phyloP scores from a whole-genome alignment of 1,284 basidiomycete species.

The Fomitopsis schrenkii region DNA sequence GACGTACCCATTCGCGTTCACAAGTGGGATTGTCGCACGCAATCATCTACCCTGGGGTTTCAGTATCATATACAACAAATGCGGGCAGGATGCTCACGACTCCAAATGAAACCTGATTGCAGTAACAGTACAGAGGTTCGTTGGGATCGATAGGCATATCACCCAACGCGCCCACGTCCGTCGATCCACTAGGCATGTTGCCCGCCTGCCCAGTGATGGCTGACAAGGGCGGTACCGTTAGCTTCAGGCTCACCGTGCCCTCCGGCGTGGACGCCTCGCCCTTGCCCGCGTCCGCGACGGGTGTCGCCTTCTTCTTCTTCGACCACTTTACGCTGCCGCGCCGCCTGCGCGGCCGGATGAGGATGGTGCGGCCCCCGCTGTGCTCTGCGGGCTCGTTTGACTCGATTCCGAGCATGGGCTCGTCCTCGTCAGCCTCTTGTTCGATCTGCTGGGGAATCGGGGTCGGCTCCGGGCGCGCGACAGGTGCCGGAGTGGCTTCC shows the following conservation, averaged over 20 bases:
- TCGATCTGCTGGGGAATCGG: neutral
- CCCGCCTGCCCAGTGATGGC: constrained; percentile 1
- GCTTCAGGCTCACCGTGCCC: constrained; percentile 16
- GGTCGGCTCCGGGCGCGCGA: neutral
- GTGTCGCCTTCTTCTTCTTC: constrained; percentile 7
- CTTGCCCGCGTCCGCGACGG: neutral
- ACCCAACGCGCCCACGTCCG: neutral
- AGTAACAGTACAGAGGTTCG: constrained; percentile 73
- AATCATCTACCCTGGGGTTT: constrained; percentile 62
- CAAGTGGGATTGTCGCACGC: constrained; percentile 73
- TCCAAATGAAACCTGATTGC: constrained; percentile 71
- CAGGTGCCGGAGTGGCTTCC: constrained; percentile 8
- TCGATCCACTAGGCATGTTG: neutral
- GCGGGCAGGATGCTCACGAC: constrained; percentile 43
- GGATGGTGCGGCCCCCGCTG: neutral
- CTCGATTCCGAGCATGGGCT: constrained; percentile 4
- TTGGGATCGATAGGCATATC: constrained; percentile 33
- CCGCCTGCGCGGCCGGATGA: constrained; percentile 5
- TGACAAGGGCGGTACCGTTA: constrained; percentile 25
- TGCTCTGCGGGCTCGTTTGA: neutral
- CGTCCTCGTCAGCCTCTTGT: neutral
- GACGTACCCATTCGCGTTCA: constrained; percentile 71
- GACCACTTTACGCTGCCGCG: constrained; percentile 7
- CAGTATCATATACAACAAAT: neutral
- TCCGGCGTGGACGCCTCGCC: neutral